Percentiles rank a stretch among this genome's conserved stretches.
phyloP scores from a whole-genome alignment of 768 basidiomycete species.

The Ramaria sp. region DNA sequence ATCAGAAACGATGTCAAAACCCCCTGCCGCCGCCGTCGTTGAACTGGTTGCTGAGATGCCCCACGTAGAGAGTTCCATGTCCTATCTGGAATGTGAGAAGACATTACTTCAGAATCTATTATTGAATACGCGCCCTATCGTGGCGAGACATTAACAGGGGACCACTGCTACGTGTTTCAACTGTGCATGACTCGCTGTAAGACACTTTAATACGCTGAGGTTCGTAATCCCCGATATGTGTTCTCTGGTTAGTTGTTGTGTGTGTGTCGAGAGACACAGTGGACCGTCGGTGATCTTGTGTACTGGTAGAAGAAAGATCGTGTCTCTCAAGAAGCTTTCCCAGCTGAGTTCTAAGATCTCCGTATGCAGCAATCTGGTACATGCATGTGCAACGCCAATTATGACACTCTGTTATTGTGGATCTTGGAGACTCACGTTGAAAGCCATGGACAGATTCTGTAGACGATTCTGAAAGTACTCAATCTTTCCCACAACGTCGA shows the following conservation, averaged over 20 bases:
- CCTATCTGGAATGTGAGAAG: too few relatives aligned
- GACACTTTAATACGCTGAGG: background rate
- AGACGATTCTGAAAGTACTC: background rate
- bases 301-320: background rate
- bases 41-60: too few relatives aligned
- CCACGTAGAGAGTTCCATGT: too few relatives aligned
- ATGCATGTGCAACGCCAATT: background rate
- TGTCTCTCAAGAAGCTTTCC: background rate
- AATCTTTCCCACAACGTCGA: background rate
- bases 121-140: too few relatives aligned
- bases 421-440: background rate
- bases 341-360: background rate
- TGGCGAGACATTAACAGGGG: background rate
- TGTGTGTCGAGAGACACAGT: background rate
- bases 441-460: background rate
- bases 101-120: too few relatives aligned
- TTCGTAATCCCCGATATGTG: background rate
- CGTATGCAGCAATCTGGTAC: background rate
- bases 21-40: too few relatives aligned
- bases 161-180: background rate
- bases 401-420: background rate
- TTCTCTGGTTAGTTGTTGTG: background rate
- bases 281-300: background rate
- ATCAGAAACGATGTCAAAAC: too few relatives aligned
- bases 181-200: background rate